Evolutionary conservation across 1,284 basidiomycete species (phyloP), one percentile per base, ranked within the genome.

Genomic region (Clitocybe nebularis): DNA sequence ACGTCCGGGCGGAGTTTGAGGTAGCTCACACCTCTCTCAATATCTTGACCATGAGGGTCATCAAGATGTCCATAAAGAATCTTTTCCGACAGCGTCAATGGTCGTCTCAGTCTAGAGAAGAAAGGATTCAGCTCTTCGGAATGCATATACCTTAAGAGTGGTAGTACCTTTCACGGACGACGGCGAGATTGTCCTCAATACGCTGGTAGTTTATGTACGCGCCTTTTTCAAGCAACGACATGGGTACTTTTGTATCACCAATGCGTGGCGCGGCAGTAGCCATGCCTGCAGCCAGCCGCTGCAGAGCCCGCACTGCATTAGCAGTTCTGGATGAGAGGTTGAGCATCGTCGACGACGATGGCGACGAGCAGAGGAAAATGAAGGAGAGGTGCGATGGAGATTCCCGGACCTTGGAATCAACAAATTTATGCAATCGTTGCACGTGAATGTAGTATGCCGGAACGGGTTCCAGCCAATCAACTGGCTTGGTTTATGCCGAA

Each of bases 11-110:
- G 83, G 39, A 97, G 84, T 72, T 93, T 95, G 67, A 97, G 83
- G 74, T 97, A 97, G 62, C 89, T 93, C 44, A 77, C 78, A 51
- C 94, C 94, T 48, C 94, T 69, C 32, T 69, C 70, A 58, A 97
- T 91, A 57, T 95, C 92, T 68, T 94, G 90, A 58, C 84, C 77
- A 58, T 87, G 82, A 40, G 94, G 84, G 68, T 98, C 88, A 68
- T 96, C 93, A 57, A 99, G 79, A 74, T 99, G 96, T 52, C 96
- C 93, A 67, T 99, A 99, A 34, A 99, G 77, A 60, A 98, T 89
- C 83, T 99, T 99, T 73, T 99, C 96, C 43, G 95, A 94, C 53
- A 98, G 73, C 16, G 96, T 97, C 66, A 99, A 72, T 33, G 95
- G 94, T 33, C 93, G 89, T 61, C 89, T 82, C 56, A 98, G 77